Evolutionary conservation across 2,329 filamentous ascomycete genomes (phyloP).

Genomic region (Rhynchosporium secalis): DNA sequence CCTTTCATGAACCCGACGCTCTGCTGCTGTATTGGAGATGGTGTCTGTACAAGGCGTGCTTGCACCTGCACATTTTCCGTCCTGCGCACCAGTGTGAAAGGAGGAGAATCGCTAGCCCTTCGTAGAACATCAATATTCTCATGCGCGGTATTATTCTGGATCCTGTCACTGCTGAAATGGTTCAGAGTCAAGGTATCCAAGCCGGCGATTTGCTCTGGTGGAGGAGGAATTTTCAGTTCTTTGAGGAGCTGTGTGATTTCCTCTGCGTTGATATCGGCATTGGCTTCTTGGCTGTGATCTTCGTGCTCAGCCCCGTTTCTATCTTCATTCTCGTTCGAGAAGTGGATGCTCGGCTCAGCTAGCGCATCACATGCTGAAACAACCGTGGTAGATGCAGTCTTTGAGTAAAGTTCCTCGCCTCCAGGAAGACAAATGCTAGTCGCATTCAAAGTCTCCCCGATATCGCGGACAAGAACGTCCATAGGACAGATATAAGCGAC

Average conservation of each 20-base stretch:
- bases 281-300: background rate
- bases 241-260: constrained; percentile 21
- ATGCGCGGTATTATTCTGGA: background rate
- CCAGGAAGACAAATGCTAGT: constrained; percentile 70
- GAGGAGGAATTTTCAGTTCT: constrained; percentile 27
- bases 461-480: constrained; percentile 85
- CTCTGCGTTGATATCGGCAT: constrained; percentile 19
- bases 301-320: background rate
- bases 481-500: constrained; percentile 94
- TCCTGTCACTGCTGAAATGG: background rate
- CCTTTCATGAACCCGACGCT: constrained; percentile 11
- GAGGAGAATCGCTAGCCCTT: background rate
- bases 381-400: background rate
- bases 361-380: background rate
- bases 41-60: background rate
- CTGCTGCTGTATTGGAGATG: background rate
- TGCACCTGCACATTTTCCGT: background rate
- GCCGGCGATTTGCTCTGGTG: constrained; percentile 27
- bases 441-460: constrained; percentile 74
- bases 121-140: background rate
- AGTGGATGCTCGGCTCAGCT: constrained; percentile 1
- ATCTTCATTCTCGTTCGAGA: background rate
- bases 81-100: background rate
- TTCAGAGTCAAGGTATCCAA: constrained; percentile 10
- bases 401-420: constrained; percentile 42